Conservation (phyloP, 345 rosid genomes). For the Heritiera fomes region DNA sequence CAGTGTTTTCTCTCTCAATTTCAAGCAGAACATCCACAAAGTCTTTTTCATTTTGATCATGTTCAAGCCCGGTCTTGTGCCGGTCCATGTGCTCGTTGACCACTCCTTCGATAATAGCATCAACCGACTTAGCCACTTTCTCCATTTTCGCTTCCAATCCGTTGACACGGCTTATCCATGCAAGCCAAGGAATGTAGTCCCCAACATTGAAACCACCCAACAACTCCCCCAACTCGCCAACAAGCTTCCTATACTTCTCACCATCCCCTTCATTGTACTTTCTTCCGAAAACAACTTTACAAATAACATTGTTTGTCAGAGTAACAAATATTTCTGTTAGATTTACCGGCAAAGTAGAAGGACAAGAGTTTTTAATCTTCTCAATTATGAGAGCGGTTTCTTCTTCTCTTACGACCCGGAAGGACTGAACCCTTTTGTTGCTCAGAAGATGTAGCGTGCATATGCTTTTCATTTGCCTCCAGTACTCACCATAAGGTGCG, state of each 20-base stretch:
- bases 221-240: slow-evolving; percentile 27
- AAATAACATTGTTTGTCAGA: slow-evolving; percentile 40
- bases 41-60: slow-evolving; percentile 14
- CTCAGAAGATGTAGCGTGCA: slow-evolving; percentile 50
- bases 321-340: slow-evolving; percentile 32
- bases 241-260: slow-evolving; percentile 29
- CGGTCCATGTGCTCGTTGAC: slow-evolving; percentile 5
- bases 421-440: slow-evolving; percentile 47
- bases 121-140: slow-evolving; percentile 28
- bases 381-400: slow-evolving; percentile 33
- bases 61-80: background rate
- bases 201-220: slow-evolving; percentile 44
- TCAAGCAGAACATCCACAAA: slow-evolving; percentile 38
- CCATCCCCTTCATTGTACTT: slow-evolving; percentile 35
- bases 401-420: slow-evolving; percentile 39
- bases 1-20: slow-evolving; percentile 6
- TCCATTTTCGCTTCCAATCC: slow-evolving; percentile 31
- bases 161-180: slow-evolving; percentile 41
- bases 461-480: slow-evolving; percentile 62
- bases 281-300: slow-evolving; percentile 52
- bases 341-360: slow-evolving; percentile 29
- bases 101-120: slow-evolving; percentile 30
- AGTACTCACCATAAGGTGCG: slow-evolving; percentile 65
- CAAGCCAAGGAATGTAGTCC: slow-evolving; percentile 57
- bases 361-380: slow-evolving; percentile 24